Evolutionary conservation across 495 filamentous ascomycete genomes (phyloP).

Genomic region (Terfezia boudieri): DNA sequence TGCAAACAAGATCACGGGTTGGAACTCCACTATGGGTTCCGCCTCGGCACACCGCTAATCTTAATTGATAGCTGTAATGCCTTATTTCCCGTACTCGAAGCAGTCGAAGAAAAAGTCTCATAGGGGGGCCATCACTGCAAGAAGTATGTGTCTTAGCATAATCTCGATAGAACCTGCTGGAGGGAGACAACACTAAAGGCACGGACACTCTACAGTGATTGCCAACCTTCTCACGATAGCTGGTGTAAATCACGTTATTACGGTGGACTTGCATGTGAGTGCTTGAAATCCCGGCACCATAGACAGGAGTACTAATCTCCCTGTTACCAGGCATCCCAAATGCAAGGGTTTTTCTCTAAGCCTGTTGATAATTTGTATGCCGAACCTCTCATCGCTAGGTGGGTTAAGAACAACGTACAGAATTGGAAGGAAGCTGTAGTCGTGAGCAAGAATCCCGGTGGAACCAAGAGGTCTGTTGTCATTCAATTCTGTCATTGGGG

Average conservation of each 20-base stretch:
- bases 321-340: conserved; percentile 44
- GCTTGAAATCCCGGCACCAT: conserved; percentile 21
- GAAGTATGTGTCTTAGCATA: conserved; percentile 24
- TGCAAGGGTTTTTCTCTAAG: conserved; percentile 97
- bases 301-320: background rate
- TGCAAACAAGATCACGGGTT: conserved; percentile 91
- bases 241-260: conserved; percentile 91
- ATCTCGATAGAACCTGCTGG: too few relatives aligned
- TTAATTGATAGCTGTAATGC: conserved; percentile 56
- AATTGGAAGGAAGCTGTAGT: conserved; percentile 83
- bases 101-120: conserved; percentile 99
- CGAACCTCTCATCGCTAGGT: conserved; percentile 85
- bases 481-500: background rate
- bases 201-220: conserved; percentile 30
- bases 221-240: conserved; percentile 85
- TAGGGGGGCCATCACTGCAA: conserved; percentile 82
- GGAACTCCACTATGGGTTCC: conserved; percentile 11
- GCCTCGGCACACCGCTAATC: conserved; percentile 1
- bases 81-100: conserved; percentile 95
- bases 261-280: conserved; percentile 59
- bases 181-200: too few relatives aligned
- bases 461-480: conserved; percentile 40
- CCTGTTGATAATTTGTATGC: conserved; percentile 95
- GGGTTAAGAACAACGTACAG: conserved; percentile 72
- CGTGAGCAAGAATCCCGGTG: conserved; percentile 93